Base-by-base conservation (phyloP, 2,329 filamentous ascomycete species). In the Talaromyces sp. region DNA sequence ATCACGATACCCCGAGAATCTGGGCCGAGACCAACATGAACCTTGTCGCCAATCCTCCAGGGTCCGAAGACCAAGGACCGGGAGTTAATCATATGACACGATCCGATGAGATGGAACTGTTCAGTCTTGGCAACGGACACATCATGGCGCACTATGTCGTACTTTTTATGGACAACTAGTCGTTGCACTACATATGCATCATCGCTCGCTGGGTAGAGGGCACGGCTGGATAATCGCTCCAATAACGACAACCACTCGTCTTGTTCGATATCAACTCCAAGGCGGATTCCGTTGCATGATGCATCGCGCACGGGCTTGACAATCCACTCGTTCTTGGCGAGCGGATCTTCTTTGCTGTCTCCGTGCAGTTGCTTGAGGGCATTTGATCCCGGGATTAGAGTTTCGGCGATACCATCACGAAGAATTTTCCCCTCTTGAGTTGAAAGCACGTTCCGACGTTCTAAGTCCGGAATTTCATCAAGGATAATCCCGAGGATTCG, bases 401-500 rank as follows among this genome's bases (percentile, higher is more conserved):
- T 75, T 8, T 64, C 62, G 0, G 64, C 64, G 17, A 76, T 71
- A 3, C 72, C 71, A 6, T 68, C 56, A 22, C 63, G 58, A 4
- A 75, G 66, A 1, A 63, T 31, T 1, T 31, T 31, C 5, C 70
- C 72, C 63, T 74, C 68, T 7, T 62, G 45, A 22, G 61, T 7
- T 8, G 64, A 66, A 2, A 76, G 47, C 0, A 73, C 54, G 0
- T 69, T 68, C 19, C 67, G 47, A 3, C 43, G 22, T 5, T 73
- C 68, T 9, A 77, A 41, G 13, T 41, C 57, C 3, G 63, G 7
- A 6, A 65, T 54, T 57, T 65, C 58, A 61, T 78, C 67, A n/a
- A 70, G 62, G 31, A 77, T 67, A 41, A 80, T 67, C 4, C 76
- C 72, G 3, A 77, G 67, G 68, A 77, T 73, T 37, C 75, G 41